Evolutionary conservation across 2,329 filamentous ascomycete genomes (phyloP).

Genomic region (Botrytis elliptica): DNA sequence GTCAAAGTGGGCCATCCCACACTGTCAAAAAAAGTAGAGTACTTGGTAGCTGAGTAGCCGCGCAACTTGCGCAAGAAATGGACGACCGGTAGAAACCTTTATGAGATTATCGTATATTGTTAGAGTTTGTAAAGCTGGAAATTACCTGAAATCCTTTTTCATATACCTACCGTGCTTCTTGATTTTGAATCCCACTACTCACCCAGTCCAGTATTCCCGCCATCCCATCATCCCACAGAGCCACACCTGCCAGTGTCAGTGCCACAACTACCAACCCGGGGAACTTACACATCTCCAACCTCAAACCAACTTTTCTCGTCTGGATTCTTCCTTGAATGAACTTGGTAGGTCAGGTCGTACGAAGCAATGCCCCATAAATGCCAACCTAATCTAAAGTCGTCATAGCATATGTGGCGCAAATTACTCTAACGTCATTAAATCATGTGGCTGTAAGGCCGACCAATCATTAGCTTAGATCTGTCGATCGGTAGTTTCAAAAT

Average conservation of each 20-base stretch:
- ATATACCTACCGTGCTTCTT: no score
- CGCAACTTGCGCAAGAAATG: background rate
- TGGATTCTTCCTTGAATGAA: background rate
- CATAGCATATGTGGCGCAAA: constrained; percentile 3
- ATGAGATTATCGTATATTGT: background rate
- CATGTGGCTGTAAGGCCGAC: constrained; percentile 4
- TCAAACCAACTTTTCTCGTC: background rate
- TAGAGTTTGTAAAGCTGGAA: background rate
- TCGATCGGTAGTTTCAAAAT: background rate
- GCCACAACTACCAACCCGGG: background rate
- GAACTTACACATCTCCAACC: background rate
- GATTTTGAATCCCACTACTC: background rate
- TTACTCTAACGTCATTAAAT: background rate
- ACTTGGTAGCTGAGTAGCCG: background rate
- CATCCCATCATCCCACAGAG: no score
- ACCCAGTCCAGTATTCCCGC: background rate
- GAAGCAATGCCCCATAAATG: background rate
- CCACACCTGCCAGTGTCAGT: background rate
- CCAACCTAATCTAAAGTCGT: constrained; percentile 14
- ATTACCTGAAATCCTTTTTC: background rate
- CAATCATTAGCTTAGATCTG: background rate
- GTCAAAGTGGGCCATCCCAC: background rate
- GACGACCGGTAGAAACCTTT: background rate
- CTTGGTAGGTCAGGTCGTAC: background rate
- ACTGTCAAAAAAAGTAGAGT: background rate